Evolutionary conservation across 1,284 basidiomycete genomes (phyloP).

Genomic region (Apiotrichum brassicae): DNA sequence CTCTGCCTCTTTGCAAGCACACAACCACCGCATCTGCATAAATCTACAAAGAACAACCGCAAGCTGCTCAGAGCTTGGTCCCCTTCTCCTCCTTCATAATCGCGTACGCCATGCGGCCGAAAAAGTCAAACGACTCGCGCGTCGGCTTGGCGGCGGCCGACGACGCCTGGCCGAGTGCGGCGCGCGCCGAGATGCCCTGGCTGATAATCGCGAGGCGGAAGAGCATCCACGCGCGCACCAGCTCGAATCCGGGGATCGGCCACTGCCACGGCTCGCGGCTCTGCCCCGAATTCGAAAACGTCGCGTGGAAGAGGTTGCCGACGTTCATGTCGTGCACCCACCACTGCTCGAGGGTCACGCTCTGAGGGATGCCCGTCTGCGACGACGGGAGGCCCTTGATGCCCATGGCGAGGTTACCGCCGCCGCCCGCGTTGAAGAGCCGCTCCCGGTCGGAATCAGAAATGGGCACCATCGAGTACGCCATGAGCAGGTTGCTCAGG

Average conservation of each 20-base stretch:
- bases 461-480: constrained; percentile 57
- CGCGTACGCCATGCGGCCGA: constrained; percentile 57
- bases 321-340: constrained; percentile 43
- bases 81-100: constrained; percentile 48
- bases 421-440: constrained; percentile 7
- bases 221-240: constrained; percentile 29
- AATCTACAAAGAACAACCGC: too few species aligned
- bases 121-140: constrained; percentile 55
- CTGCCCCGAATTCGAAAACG: background rate
- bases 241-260: constrained; percentile 40
- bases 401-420: constrained; percentile 22
- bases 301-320: constrained; percentile 23
- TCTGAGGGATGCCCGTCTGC: constrained; percentile 56
- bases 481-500: constrained; percentile 64
- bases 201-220: constrained; percentile 72
- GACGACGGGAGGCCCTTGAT: constrained; percentile 59
- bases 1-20: too few species aligned
- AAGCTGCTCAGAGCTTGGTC: constrained; percentile 1
- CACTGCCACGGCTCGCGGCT: constrained; percentile 18
- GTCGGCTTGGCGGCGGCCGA: constrained; percentile 61
- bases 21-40: too few species aligned
- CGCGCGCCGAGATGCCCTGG: constrained; percentile 90
- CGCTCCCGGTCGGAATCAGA: constrained; percentile 19
- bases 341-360: constrained; percentile 61
- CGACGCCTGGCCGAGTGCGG: constrained; percentile 75